Conservation (phyloP, 352 stramenopile genomes). For the Saprolegnia parasitica region DNA sequence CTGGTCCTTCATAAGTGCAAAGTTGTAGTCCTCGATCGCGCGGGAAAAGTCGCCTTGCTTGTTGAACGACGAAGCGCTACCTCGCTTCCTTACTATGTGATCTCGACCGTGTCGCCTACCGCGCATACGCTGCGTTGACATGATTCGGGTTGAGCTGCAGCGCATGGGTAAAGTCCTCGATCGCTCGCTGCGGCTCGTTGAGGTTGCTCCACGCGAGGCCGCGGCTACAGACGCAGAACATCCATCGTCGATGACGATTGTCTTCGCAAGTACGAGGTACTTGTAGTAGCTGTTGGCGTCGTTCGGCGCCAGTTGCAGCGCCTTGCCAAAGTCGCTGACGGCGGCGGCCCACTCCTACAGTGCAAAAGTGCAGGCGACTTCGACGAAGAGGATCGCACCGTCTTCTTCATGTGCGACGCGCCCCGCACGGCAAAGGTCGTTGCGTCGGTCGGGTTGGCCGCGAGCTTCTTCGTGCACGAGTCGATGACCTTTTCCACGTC, state of each 20-base stretch:
- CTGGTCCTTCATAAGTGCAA: slow-evolving; percentile 80
- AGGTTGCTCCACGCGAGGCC: slow-evolving; percentile 68
- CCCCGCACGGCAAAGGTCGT: slow-evolving; percentile 70
- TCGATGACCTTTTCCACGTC: slow-evolving; percentile 76
- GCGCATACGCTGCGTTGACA: slow-evolving; percentile 82
- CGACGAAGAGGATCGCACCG: slow-evolving; percentile 3
- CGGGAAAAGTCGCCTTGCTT: slow-evolving; percentile 73
- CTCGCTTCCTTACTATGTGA: too few relatives aligned
- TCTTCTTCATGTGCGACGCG: slow-evolving; percentile 75
- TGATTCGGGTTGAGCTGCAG: slow-evolving; percentile 80
- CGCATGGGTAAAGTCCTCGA: slow-evolving; percentile 69
- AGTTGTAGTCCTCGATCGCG: slow-evolving; percentile 89
- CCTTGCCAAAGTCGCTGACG: slow-evolving; percentile 52
- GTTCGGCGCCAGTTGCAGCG: slow-evolving; percentile 40
- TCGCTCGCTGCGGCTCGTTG: slow-evolving; percentile 61
- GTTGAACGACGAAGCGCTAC: slow-evolving; percentile 76
- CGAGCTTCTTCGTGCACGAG: slow-evolving; percentile 60
- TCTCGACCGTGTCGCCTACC: too few relatives aligned
- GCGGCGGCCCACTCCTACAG: slow-evolving; percentile 41
- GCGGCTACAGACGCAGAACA: slow-evolving; percentile 31
- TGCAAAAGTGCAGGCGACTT: too few relatives aligned
- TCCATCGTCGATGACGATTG: not conserved
- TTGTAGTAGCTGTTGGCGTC: slow-evolving; percentile 65
- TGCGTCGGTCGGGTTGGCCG: slow-evolving; percentile 47
- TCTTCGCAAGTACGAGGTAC: not conserved